Percentiles rank a stretch among this genome's conserved stretches.
phyloP scores from a whole-genome alignment of 192 early-diverging fungal species.

The Linnemannia hyalina region DNA sequence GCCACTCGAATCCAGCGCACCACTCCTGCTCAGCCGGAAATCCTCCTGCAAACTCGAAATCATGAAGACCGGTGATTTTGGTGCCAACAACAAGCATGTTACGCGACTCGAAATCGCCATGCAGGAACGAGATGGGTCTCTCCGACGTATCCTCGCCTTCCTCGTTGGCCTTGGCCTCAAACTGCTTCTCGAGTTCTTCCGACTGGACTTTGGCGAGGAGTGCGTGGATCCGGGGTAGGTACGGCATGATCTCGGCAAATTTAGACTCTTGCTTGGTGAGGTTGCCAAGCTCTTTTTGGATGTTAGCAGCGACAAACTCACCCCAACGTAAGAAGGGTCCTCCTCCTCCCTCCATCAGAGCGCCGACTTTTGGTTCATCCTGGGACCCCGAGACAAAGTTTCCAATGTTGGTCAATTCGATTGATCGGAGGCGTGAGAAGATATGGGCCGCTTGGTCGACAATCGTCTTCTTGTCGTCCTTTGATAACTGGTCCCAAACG shows the following conservation, averaged over 20 bases:
- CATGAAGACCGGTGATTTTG: constrained; percentile 32
- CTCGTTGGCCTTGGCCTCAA: background rate
- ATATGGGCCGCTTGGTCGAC: constrained; percentile 23
- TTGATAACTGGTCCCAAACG: constrained; percentile 27
- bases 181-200: constrained; percentile 29
- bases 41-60: constrained; percentile 52
- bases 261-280: background rate
- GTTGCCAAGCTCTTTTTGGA: constrained; percentile 20
- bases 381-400: constrained; percentile 26
- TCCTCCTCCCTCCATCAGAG: constrained; percentile 47
- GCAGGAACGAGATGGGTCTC: constrained; percentile 28
- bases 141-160: background rate
- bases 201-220: constrained; percentile 29
- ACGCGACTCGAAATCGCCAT: constrained; percentile 41
- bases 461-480: constrained; percentile 32
- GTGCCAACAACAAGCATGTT: constrained; percentile 43
- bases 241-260: constrained; percentile 1
- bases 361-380: constrained; percentile 20
- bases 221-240: constrained; percentile 23
- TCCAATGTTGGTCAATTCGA: constrained; percentile 21
- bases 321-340: constrained; percentile 36
- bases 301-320: constrained; percentile 35
- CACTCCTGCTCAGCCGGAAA: constrained; percentile 50
- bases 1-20: constrained; percentile 50
- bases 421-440: constrained; percentile 30